Conservation (phyloP, 2,329 filamentous ascomycete species). For the Diaporthe vexans region DNA sequence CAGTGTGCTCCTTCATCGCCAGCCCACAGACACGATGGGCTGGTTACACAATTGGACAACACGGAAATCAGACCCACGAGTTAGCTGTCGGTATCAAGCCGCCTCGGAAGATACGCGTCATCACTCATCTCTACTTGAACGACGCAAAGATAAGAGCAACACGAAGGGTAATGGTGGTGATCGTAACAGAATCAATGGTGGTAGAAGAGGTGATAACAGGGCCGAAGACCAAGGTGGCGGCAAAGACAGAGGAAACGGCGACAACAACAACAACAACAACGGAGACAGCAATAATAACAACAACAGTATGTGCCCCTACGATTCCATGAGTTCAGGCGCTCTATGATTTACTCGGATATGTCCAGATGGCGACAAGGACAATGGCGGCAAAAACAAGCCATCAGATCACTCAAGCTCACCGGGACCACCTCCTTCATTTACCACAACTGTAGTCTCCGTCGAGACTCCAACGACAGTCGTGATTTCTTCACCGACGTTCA, state of each 20-base stretch:
- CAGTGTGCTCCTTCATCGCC: background rate
- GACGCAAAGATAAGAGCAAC: background rate
- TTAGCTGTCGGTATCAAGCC: background rate
- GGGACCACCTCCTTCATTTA: background rate
- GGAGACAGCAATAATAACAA: background rate
- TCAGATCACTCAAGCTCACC: background rate
- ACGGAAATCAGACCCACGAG: background rate
- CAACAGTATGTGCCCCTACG: background rate
- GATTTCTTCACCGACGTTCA: background rate
- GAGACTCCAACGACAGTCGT: slow-evolving; percentile 1
- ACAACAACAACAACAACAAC: background rate
- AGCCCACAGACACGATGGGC: slow-evolving; percentile 1
- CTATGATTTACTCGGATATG: background rate
- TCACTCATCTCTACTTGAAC: background rate
- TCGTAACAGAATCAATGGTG: background rate
- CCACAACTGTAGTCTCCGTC: slow-evolving; percentile 5
- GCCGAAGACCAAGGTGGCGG: background rate
- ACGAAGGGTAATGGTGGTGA: background rate
- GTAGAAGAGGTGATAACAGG: background rate
- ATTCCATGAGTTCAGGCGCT: too few relatives aligned
- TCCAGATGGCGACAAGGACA: background rate
- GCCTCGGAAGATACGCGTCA: background rate
- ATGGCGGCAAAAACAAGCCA: background rate
- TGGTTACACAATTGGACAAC: background rate
- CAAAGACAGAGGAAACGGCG: background rate